Percentiles rank a stretch among this genome's conserved stretches.
phyloP scores from a whole-genome alignment of 108 stramenopile species.

The Cyclotella baltica region DNA sequence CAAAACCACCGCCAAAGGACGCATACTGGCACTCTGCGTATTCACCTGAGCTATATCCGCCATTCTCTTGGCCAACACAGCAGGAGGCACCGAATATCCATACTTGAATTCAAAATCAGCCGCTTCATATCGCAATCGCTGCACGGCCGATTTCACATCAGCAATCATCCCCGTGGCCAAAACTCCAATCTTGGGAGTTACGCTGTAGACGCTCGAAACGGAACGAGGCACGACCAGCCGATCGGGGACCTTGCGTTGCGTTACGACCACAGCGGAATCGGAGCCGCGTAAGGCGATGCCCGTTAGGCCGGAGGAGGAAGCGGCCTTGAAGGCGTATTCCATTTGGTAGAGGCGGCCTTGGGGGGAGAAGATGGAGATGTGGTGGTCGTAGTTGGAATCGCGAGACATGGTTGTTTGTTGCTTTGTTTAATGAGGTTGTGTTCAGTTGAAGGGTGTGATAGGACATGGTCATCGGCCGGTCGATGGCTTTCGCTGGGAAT shows the following conservation, averaged over 20 bases:
- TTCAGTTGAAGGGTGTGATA: too few relatives aligned
- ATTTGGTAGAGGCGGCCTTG: slow-evolving; percentile 99
- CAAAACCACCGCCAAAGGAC: slow-evolving; percentile 91
- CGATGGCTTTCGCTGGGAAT: too few relatives aligned
- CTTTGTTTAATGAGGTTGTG: too few relatives aligned
- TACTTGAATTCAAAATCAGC: slow-evolving; percentile 95
- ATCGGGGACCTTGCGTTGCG: slow-evolving; percentile 98
- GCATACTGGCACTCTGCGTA: slow-evolving; percentile 95
- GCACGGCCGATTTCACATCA: slow-evolving; percentile 85
- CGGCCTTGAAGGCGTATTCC: slow-evolving; percentile 99
- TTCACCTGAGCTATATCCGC: slow-evolving; percentile 98
- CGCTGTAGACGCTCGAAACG: slow-evolving; percentile 88
- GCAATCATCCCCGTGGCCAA: slow-evolving; percentile 95
- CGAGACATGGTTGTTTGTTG: slow-evolving; percentile 29
- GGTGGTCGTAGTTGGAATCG: slow-evolving; percentile 92
- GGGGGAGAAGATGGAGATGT: slow-evolving; percentile 99
- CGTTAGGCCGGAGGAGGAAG: slow-evolving; percentile 91
- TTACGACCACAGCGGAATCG: slow-evolving; percentile 92
- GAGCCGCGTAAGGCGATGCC: slow-evolving; percentile 94
- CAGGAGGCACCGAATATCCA: slow-evolving; percentile 93
- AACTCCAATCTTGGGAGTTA: slow-evolving; percentile 91
- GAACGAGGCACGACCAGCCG: slow-evolving; percentile 91
- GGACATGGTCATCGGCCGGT: too few relatives aligned
- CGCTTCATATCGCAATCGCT: slow-evolving; percentile 95
- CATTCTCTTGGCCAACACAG: slow-evolving; percentile 93